phyloP scores from a whole-genome alignment of 495 filamentous ascomycete species.

The Arthonia radiata region DNA sequence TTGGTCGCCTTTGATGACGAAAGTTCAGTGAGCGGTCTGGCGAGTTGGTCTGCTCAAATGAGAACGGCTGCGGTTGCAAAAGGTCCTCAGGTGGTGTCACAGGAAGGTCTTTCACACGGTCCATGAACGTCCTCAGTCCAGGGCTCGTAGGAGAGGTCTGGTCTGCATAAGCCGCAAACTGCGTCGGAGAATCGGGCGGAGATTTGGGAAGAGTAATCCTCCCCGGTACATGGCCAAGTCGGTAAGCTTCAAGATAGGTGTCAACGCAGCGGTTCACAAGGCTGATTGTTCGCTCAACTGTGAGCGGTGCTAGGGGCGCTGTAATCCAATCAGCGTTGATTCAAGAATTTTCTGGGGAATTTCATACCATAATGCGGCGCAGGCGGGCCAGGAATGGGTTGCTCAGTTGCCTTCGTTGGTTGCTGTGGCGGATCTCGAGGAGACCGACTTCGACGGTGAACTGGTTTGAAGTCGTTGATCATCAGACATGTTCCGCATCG shows the following conservation, averaged over 20 bases:
- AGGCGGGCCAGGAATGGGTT: not conserved
- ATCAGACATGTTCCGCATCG: slow-evolving; percentile 70
- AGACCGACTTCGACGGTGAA: slow-evolving; percentile 4
- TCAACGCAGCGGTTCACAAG: slow-evolving; percentile 29
- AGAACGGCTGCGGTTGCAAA: slow-evolving; percentile 1
- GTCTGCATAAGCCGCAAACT: slow-evolving; percentile 10
- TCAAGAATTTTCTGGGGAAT: slow-evolving; percentile 1
- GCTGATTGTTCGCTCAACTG: slow-evolving; percentile 21
- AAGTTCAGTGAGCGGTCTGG: too few relatives aligned
- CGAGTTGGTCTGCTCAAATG: too few relatives aligned
- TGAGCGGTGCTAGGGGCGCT: slow-evolving; percentile 9
- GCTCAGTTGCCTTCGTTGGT: slow-evolving; percentile 10
- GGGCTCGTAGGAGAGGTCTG: slow-evolving; percentile 1
- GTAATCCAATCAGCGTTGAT: slow-evolving; percentile 9
- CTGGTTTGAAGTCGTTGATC: slow-evolving; percentile 53
- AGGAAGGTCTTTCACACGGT: not conserved
- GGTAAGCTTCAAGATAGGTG: slow-evolving; percentile 19
- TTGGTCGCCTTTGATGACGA: too few relatives aligned
- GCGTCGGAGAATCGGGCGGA: slow-evolving; percentile 5
- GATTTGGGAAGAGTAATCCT: too few relatives aligned
- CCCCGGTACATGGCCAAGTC: too few relatives aligned
- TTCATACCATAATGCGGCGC: not conserved
- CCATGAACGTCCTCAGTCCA: not conserved
- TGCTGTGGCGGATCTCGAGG: slow-evolving; percentile 5
- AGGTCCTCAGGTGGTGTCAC: not conserved